Evolutionary conservation across 345 rosid genomes (phyloP), one percentile per base, ranked within the genome.

Genomic region (Raphanus sativus): DNA sequence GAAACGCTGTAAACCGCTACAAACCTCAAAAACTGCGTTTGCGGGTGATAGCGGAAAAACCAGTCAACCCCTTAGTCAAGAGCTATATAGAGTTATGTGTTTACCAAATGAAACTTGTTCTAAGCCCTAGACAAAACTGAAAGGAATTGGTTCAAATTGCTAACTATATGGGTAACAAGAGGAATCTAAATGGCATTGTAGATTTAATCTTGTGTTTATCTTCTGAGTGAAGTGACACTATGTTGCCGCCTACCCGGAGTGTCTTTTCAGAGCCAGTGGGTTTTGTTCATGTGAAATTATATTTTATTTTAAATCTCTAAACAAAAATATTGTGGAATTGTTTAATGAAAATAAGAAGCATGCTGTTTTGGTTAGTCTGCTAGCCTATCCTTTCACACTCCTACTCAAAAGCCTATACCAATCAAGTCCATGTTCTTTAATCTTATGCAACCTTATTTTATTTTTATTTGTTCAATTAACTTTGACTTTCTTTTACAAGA

Each of bases 401-500:
- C 21, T 21, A 21, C 21, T 40, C 72, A 69, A 74, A 80, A 80
- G 79, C 79, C 82, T 80, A 75, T 54, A 48, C 48, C 72, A 69
- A 69, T 62, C 78, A 74, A 74, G 55, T 74, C 79, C 15, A 30
- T 65, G 33, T 10, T 56, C 48, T 65, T 7, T 28, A 59, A 59
- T 59, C 15, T 71, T 67, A 65, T 71, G 29, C 8, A 69, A 62
- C 21, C 65, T 29, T 54, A 6, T 50, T 50, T 32, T 21, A 16
- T 16, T 8, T 61, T 69, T 55, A 13, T 7, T 56, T 70, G 58
- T 56, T 10, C 36, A 29, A 30, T 30, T 36, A 29, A 36, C 24
- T 38, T 73, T 73, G 70, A 74, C 82, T 13, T 63, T 65, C 3
- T 30, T 71, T n/a, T 24, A 45, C 12, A 54, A 40, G 62, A 12